Percentiles rank a stretch among this genome's conserved stretches.
phyloP scores from a whole-genome alignment of 495 filamentous ascomycete species.

The Aspergillus bridgeri region DNA sequence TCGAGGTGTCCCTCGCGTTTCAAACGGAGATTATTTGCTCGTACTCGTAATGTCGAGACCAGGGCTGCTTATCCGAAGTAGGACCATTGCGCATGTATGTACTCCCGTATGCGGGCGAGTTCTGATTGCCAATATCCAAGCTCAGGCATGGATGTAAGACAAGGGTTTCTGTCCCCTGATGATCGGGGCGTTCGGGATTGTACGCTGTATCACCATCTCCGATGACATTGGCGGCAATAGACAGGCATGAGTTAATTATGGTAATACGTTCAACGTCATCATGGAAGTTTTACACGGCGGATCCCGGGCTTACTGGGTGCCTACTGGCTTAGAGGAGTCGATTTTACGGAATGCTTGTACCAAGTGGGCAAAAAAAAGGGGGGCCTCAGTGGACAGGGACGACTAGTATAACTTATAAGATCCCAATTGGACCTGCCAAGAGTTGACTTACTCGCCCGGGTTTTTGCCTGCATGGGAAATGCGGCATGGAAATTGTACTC shows the following conservation, averaged over 20 bases:
- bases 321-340: neutral
- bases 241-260: neutral
- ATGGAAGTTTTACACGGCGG: neutral
- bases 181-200: neutral
- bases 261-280: neutral
- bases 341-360: neutral
- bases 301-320: neutral
- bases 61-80: neutral
- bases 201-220: too few species aligned
- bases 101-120: neutral
- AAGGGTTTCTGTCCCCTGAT: neutral
- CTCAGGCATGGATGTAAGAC: neutral
- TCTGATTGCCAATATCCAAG: neutral
- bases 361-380: neutral
- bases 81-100: too few species aligned
- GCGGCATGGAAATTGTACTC: too few species aligned
- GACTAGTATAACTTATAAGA: too few species aligned
- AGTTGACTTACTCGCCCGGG: neutral
- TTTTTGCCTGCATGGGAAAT: neutral
- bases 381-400: neutral
- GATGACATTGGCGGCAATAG: neutral
- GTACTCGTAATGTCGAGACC: neutral
- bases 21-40: conserved; percentile 10
- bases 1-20: conserved; percentile 12
- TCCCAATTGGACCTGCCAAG: neutral